Evolutionary conservation across 208 protist species (phyloP).

Genomic region (Perkinsela sp.): DNA sequence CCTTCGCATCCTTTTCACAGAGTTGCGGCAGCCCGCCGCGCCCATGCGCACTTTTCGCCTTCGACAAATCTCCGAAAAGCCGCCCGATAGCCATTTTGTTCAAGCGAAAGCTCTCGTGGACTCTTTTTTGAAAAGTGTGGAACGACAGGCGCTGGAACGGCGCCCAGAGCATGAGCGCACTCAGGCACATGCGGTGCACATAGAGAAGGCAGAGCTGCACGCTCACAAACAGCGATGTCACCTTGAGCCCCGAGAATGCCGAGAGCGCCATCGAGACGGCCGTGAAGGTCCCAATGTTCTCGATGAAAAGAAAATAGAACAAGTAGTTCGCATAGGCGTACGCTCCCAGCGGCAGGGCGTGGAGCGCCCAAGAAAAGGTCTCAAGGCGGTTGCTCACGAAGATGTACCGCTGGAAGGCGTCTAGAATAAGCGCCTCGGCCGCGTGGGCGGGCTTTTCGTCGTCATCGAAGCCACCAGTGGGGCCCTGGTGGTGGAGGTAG

Average conservation of each 20-base stretch:
- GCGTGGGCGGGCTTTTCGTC: background rate
- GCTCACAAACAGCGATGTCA: background rate
- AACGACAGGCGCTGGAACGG: background rate
- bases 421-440: background rate
- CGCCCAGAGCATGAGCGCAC: background rate
- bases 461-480: no score
- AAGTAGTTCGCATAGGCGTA: background rate
- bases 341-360: background rate
- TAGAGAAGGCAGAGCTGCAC: background rate
- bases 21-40: no score
- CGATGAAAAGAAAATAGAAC: background rate
- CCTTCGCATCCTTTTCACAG: no score
- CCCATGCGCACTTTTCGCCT: no score
- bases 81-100: background rate
- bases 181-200: background rate
- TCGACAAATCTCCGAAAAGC: no score
- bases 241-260: background rate
- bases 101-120: background rate
- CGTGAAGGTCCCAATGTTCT: background rate
- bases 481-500: background rate
- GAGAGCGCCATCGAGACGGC: background rate
- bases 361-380: background rate
- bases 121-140: background rate
- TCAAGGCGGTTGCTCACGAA: background rate
- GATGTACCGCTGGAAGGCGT: background rate